Percentiles rank a stretch among this genome's conserved stretches.
These are phyloP conservation scores for Pyrus communis DNA, from an alignment of 306 rosid species.

Conservation along the genomic window DNA sequence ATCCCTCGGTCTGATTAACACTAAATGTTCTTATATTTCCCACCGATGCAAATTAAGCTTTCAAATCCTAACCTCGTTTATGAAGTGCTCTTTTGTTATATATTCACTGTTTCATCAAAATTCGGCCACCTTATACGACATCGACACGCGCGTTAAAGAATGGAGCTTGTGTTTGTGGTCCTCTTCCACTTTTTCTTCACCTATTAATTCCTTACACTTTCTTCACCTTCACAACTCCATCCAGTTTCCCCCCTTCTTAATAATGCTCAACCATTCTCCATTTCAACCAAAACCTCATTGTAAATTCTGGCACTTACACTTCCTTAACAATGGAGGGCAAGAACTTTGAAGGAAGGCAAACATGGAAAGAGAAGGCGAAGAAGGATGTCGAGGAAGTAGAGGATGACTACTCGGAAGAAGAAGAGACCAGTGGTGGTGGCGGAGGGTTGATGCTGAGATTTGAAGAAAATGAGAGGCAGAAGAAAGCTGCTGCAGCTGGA, in stretches of 20 bases:
- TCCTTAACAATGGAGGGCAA: conserved; percentile 44
- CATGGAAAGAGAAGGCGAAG: conserved; percentile 30
- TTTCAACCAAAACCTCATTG: neutral
- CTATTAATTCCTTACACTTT: conserved; percentile 20
- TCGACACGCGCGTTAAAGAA: neutral
- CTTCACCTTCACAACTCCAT: conserved; percentile 4
- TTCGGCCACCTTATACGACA: neutral
- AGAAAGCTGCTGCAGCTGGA: conserved; percentile 22
- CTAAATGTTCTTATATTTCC: neutral
- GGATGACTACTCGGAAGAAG: conserved; percentile 55
- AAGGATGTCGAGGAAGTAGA: conserved; percentile 35
- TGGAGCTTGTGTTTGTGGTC: conserved; percentile 43
- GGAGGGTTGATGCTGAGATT: conserved; percentile 2
- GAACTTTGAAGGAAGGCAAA: conserved; percentile 38
- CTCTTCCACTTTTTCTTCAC: conserved; percentile 26
- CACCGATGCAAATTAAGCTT: neutral
- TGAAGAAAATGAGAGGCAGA: conserved; percentile 38
- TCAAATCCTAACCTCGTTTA: neutral
- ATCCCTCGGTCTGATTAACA: neutral
- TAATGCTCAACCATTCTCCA: neutral
- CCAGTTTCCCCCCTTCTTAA: neutral
- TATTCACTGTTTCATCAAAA: neutral
- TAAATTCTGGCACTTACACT: neutral
- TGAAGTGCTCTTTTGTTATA: neutral
- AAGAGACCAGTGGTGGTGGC: conserved; percentile 6